Evolutionary conservation across 2,329 filamentous ascomycete genomes (phyloP).

Genomic region (Zalaria obscura): DNA sequence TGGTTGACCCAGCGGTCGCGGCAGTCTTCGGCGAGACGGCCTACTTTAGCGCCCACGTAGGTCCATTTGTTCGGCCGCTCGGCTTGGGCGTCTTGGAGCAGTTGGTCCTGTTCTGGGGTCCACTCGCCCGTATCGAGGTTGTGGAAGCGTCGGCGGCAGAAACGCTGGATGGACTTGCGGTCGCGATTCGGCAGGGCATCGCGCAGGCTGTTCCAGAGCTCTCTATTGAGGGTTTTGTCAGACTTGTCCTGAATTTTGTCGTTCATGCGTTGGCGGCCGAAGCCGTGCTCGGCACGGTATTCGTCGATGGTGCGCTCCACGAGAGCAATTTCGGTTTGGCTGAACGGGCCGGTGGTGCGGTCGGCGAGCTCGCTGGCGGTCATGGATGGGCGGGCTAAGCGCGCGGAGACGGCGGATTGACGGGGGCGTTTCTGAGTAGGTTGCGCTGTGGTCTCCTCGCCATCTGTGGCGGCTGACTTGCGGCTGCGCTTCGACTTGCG

Average conservation of each 20-base stretch:
- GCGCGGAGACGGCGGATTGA: background rate
- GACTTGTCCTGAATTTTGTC: conserved; percentile 3
- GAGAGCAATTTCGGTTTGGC: conserved; percentile 1
- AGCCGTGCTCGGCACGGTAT: background rate
- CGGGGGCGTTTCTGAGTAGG: background rate
- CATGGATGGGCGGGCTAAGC: background rate
- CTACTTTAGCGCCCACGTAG: conserved; percentile 45
- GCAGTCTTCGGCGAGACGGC: conserved; percentile 50
- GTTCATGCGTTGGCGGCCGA: conserved; percentile 1
- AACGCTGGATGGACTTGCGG: conserved; percentile 19
- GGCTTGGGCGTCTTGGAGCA: conserved; percentile 34
- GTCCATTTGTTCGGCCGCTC: conserved; percentile 45
- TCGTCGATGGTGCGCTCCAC: conserved; percentile 1
- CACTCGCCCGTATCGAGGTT: conserved; percentile 46
- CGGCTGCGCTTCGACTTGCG: background rate
- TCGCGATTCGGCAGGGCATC: conserved; percentile 3
- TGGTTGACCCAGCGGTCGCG: conserved; percentile 55
- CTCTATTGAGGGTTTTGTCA: background rate
- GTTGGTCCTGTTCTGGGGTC: conserved; percentile 44
- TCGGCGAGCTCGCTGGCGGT: background rate
- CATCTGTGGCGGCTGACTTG: background rate
- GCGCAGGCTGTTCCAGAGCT: background rate
- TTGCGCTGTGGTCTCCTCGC: background rate
- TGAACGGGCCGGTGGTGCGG: conserved; percentile 4
- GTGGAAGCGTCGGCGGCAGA: conserved; percentile 49